Evolutionary conservation across 1,284 basidiomycete genomes (phyloP).

Genomic region (Pseudomicrostroma phylloplanum): DNA sequence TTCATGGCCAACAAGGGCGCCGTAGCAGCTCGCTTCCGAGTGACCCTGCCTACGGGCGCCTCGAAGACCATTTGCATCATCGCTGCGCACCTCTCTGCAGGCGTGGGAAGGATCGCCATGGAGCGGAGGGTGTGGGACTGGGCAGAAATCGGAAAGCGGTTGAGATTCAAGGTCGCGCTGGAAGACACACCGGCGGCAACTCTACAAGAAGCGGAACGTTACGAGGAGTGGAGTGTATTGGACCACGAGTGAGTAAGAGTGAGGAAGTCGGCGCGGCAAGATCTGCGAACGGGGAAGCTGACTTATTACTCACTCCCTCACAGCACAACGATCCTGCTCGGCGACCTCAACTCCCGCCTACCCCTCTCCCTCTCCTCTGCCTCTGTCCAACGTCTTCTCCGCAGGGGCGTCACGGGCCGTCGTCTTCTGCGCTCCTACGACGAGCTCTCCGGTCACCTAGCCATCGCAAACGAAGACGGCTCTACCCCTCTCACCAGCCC

Average conservation of each 20-base stretch:
- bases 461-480: constrained; percentile 58
- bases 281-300: background rate
- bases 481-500: background rate
- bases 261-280: background rate
- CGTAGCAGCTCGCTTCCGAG: constrained; percentile 11
- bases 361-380: constrained; percentile 3
- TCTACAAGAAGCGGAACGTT: background rate
- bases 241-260: constrained; percentile 60
- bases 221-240: constrained; percentile 1
- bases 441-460: constrained; percentile 67
- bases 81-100: constrained; percentile 84
- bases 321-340: constrained; percentile 82
- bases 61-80: constrained; percentile 77
- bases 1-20: constrained; percentile 23
- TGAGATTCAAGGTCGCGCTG: constrained; percentile 62
- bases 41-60: background rate
- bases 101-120: constrained; percentile 5
- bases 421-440: constrained; percentile 61
- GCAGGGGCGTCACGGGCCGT: constrained; percentile 61
- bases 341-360: constrained; percentile 91
- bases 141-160: constrained; percentile 8
- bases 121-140: constrained; percentile 11
- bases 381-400: constrained; percentile 54
- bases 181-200: constrained; percentile 58
- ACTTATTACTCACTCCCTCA: constrained; percentile 66